Evolutionary conservation across 768 basidiomycete species (phyloP).

Genomic region (Tephrocybe sp.): DNA sequence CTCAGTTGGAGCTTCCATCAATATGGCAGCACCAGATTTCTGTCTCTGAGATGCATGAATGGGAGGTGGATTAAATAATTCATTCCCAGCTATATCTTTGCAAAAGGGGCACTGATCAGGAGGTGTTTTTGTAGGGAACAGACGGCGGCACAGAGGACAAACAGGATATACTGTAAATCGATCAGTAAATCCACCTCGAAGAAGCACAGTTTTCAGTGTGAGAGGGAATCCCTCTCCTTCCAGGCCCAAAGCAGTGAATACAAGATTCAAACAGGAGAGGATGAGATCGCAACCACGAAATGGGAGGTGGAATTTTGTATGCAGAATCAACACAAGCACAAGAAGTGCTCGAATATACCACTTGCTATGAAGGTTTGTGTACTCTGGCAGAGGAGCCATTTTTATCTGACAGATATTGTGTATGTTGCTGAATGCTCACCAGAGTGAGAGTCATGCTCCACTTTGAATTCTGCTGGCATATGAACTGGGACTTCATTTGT

Average conservation of each 20-base stretch:
- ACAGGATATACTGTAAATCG: not conserved
- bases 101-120: not conserved
- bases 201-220: too few species aligned
- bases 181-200: not conserved
- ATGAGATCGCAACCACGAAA: not conserved
- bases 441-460: too few species aligned
- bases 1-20: too few species aligned
- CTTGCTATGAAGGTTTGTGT: not conserved
- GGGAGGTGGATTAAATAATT: not conserved
- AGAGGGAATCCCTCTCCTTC: not conserved
- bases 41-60: too few species aligned
- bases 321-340: not conserved
- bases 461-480: too few species aligned
- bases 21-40: too few species aligned
- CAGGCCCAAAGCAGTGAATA: not conserved
- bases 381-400: not conserved
- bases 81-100: not conserved
- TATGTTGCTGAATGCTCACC: too few species aligned
- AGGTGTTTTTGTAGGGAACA: not conserved
- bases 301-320: too few species aligned
- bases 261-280: not conserved
- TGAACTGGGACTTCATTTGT: too few species aligned
- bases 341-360: not conserved
- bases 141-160: not conserved
- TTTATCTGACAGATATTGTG: too few species aligned